These are phyloP conservation scores for Echinosophora koreensis DNA, from an alignment of 306 rosid genomes.

Conservation along the genomic window DNA sequence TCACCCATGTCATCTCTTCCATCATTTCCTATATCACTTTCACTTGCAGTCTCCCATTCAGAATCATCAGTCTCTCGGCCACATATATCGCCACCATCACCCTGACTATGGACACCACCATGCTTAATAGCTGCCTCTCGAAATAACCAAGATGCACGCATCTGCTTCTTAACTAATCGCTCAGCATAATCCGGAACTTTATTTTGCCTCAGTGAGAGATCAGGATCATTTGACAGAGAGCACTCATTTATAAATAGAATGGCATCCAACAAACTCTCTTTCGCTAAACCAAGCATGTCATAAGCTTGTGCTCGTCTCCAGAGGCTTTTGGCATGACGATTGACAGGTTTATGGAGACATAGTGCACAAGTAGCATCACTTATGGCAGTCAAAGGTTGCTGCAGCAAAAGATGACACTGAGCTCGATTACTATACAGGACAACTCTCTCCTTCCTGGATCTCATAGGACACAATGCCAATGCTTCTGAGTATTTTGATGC, in stretches of 20 bases:
- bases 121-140: slow-evolving; percentile 96
- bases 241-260: slow-evolving; percentile 96
- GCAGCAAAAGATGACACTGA: slow-evolving; percentile 91
- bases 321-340: slow-evolving; percentile 97
- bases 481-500: slow-evolving; percentile 97
- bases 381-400: slow-evolving; percentile 94
- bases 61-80: slow-evolving; percentile 93
- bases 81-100: slow-evolving; percentile 85
- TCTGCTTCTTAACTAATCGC: slow-evolving; percentile 93
- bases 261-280: slow-evolving; percentile 95
- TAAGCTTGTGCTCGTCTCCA: slow-evolving; percentile 99
- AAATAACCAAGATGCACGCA: slow-evolving; percentile 98
- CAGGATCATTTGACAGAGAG: slow-evolving; percentile 97
- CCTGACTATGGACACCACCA: slow-evolving; percentile 89
- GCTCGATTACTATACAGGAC: slow-evolving; percentile 97
- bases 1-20: slow-evolving; percentile 85
- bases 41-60: slow-evolving; percentile 99
- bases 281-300: slow-evolving; percentile 95
- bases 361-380: slow-evolving; percentile 97
- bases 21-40: slow-evolving; percentile 94
- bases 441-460: slow-evolving; percentile 97
- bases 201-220: slow-evolving; percentile 85
- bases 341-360: slow-evolving; percentile 92
- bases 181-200: slow-evolving; percentile 99
- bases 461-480: slow-evolving; percentile 90